Evolutionary conservation across 257 asterid species (phyloP), one percentile per base, ranked within the genome.

Genomic region (Solanum infundibuliforme): DNA sequence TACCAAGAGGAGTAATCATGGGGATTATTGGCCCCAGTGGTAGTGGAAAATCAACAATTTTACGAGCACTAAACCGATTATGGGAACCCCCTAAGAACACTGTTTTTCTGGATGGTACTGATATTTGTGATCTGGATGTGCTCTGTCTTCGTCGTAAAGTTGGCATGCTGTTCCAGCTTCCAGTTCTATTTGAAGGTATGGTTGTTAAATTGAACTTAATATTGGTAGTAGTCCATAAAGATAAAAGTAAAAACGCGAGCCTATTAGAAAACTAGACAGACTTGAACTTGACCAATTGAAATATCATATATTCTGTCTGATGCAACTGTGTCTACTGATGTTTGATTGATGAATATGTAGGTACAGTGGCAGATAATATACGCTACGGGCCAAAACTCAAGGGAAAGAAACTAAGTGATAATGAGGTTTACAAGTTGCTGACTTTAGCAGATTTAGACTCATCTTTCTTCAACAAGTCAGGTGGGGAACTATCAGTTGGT

Each of bases 21-120:
- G 98, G 98, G 34, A 91, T 95, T 55, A 94, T 95, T 39, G 98
- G 98, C 25, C 98, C 98, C 7, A 95, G 98, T 87, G 98, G 98
- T 16, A 94, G 98, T 16, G 98, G 98, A 38, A 95, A 95, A 89
- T 95, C 98, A 8, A 94, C 96, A 6, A 87, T 94, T 73, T 89
- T 94, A 83, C 91, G 98, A 91, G 95, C 98, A 34, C 89, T 95
- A 1, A 95, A 95, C 38, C 89, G 98, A 68, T 60, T 95, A 39
- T 95, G 98, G 98, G 98, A 95, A 89, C 98, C 98, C 38, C 88
- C 93, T 8, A 60, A 93, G 58, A 91, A 88, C 36, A 86, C 96
- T 12, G 96, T 95, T 86, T 94, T 95, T 84, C 75, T 95, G 84
- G 98, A 95, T 66, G 94, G 95, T 81, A 82, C 85, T 32, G 97